Evolutionary conservation across 768 basidiomycete genomes (phyloP).

Genomic region (Terana coerulea): DNA sequence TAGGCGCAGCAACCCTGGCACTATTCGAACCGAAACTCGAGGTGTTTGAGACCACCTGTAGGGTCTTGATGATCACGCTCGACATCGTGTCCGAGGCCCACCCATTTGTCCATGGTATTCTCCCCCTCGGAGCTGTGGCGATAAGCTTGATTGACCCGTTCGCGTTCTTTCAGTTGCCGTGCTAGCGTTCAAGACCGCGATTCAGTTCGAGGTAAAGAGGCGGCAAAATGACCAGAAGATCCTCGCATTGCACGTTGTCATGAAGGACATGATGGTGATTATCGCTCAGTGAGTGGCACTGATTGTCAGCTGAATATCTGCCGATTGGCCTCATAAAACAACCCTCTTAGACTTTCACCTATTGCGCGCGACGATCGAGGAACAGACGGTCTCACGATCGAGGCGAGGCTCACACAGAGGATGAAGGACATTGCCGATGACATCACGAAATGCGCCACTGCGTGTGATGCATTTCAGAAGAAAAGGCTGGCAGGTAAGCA

Average conservation of each 20-base stretch:
- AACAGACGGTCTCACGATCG: conserved; percentile 3
- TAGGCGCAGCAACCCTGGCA: not conserved
- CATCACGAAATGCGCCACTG: conserved; percentile 6
- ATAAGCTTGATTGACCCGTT: not conserved
- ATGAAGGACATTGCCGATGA: conserved; percentile 4
- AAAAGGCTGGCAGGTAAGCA: conserved; percentile 8
- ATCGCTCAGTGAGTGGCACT: not conserved
- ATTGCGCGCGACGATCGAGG: not conserved
- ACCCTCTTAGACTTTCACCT: too few relatives aligned
- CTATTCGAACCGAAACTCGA: conserved; percentile 5
- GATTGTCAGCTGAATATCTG: not conserved
- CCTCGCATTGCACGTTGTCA: not conserved
- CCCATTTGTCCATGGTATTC: conserved; percentile 9
- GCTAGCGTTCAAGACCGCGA: conserved; percentile 5
- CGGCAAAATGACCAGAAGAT: conserved; percentile 6
- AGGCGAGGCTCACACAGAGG: not conserved
- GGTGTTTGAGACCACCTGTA: conserved; percentile 10
- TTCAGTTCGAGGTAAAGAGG: conserved; percentile 1
- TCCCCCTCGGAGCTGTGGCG: not conserved
- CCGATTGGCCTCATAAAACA: too few relatives aligned
- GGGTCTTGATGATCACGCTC: conserved; percentile 5
- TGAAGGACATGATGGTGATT: conserved; percentile 8
- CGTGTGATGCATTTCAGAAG: conserved; percentile 9
- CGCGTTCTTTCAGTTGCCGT: conserved; percentile 2
- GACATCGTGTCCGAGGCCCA: conserved; percentile 12